Conservation (phyloP, 2,329 filamentous ascomycete species). For the Bipolaris zeicola region DNA sequence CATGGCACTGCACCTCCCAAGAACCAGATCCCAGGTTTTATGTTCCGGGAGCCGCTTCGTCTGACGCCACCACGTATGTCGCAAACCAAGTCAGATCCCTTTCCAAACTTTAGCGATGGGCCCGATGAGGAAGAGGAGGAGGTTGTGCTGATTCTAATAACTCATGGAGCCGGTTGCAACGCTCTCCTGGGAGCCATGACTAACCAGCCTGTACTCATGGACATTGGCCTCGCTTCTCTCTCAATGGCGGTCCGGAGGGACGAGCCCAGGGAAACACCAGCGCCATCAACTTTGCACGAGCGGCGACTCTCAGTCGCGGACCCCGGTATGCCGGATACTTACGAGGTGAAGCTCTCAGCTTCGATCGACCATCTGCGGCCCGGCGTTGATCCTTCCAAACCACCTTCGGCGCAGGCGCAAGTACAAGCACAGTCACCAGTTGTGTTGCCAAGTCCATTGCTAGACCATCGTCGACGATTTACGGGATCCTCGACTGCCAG, state of each 20-base stretch:
- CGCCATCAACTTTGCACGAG: slow-evolving; percentile 29
- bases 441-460: slow-evolving; percentile 33
- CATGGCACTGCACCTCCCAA: slow-evolving; percentile 49
- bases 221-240: slow-evolving; percentile 87
- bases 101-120: slow-evolving; percentile 42
- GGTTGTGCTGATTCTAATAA: slow-evolving; percentile 83
- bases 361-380: slow-evolving; percentile 74
- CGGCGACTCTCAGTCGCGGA: slow-evolving; percentile 51
- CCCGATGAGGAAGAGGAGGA: slow-evolving; percentile 65
- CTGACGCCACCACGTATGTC: slow-evolving; percentile 20
- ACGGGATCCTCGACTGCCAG: slow-evolving; percentile 28
- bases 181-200: slow-evolving; percentile 91
- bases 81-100: slow-evolving; percentile 31
- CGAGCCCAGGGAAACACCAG: slow-evolving; percentile 33
- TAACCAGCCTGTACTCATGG: slow-evolving; percentile 86
- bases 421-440: slow-evolving; percentile 40
- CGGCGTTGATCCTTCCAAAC: slow-evolving; percentile 50
- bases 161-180: slow-evolving; percentile 95
- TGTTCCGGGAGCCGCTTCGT: slow-evolving; percentile 30
- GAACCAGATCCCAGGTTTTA: slow-evolving; percentile 41
- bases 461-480: slow-evolving; percentile 29
- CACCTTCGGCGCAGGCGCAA: slow-evolving; percentile 15
- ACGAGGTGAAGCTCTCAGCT: slow-evolving; percentile 76
- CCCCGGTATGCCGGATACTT: slow-evolving; percentile 60
- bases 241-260: slow-evolving; percentile 70